A percentile compares a stretch with the other conserved stretches of the same genome.
phyloP scores from a whole-genome alignment of 345 rosid species.

The Gossypium sturtianum region DNA sequence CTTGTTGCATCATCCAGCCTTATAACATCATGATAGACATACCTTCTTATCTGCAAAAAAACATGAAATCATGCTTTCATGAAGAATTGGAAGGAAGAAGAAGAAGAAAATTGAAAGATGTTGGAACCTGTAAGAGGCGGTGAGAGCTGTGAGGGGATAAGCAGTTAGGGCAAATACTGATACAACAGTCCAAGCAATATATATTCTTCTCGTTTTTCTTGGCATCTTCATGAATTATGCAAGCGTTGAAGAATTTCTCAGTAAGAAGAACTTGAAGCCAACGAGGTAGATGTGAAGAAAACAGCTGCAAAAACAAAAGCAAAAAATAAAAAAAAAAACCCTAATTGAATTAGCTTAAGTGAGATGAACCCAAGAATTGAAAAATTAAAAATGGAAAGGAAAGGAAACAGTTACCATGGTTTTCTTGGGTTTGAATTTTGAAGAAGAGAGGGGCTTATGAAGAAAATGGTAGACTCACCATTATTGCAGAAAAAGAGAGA shows the following conservation, averaged over 20 bases:
- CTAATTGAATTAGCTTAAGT: slow-evolving; percentile 1
- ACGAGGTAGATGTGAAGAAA: slow-evolving; percentile 27
- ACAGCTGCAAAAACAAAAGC: slow-evolving; percentile 20
- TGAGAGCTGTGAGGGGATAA: slow-evolving; percentile 64
- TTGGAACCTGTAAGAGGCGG: slow-evolving; percentile 64
- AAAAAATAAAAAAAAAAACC: neutral
- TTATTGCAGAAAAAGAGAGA: slow-evolving; percentile 23
- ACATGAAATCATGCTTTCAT: neutral
- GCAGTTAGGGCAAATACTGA: slow-evolving; percentile 81
- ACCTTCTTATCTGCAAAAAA: slow-evolving; percentile 71
- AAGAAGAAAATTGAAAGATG: neutral
- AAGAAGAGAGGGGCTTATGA: slow-evolving; percentile 15
- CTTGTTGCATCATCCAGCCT: slow-evolving; percentile 64
- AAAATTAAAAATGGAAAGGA: neutral
- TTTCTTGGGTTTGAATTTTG: slow-evolving; percentile 13
- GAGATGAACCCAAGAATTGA: neutral
- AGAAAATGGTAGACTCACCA: slow-evolving; percentile 23
- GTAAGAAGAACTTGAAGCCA: slow-evolving; percentile 60
- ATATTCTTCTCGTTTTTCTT: slow-evolving; percentile 87
- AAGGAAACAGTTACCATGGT: slow-evolving; percentile 32
- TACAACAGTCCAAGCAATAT: slow-evolving; percentile 73
- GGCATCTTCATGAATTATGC: slow-evolving; percentile 50
- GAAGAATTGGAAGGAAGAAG: neutral
- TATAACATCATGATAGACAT: slow-evolving; percentile 81
- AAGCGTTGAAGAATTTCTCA: slow-evolving; percentile 83